phyloP scores from a whole-genome alignment of 2,329 filamentous ascomycete genomes.

The Fusarium keratoplasticum region DNA sequence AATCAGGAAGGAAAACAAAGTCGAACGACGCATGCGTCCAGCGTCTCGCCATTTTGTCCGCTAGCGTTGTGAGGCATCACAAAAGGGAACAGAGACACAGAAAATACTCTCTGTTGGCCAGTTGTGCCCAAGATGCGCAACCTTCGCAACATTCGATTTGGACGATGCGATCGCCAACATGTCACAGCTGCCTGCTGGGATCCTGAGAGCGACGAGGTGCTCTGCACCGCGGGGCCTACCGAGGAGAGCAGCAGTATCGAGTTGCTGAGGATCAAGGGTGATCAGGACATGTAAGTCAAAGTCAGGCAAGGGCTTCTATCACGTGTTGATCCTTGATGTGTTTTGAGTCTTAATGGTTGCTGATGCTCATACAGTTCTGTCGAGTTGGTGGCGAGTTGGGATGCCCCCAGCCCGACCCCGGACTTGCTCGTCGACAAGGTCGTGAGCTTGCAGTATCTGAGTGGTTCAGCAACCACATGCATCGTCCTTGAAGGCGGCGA shows the following conservation, averaged over 20 bases:
- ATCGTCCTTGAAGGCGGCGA: slow-evolving; percentile 91
- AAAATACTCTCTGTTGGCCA: neutral
- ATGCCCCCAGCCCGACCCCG: slow-evolving; percentile 83
- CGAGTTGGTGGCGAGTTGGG: slow-evolving; percentile 81
- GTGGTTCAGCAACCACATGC: slow-evolving; percentile 81
- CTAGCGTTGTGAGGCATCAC: slow-evolving; percentile 8
- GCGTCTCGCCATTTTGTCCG: slow-evolving; percentile 30
- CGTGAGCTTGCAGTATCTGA: slow-evolving; percentile 85
- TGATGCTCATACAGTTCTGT: slow-evolving; percentile 44
- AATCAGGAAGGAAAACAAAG: slow-evolving; percentile 23
- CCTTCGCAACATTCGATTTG: slow-evolving; percentile 80
- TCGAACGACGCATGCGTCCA: slow-evolving; percentile 43
- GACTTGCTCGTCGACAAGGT: slow-evolving; percentile 81
- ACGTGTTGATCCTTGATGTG: neutral
- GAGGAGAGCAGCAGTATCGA: slow-evolving; percentile 77
- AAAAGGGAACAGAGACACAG: neutral
- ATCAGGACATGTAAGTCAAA: slow-evolving; percentile 58
- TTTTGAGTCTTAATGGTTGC: slow-evolving; percentile 14
- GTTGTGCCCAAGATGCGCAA: slow-evolving; percentile 77
- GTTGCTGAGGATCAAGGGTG: slow-evolving; percentile 67
- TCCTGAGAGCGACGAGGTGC: slow-evolving; percentile 77
- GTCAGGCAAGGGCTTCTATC: slow-evolving; percentile 33
- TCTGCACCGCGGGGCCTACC: slow-evolving; percentile 88
- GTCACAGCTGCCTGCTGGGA: slow-evolving; percentile 90
- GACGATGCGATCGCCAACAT: slow-evolving; percentile 70